A percentile compares a stretch with the other conserved stretches of the same genome.
Conservation (phyloP, 192 early-diverging fungal species). For the Dimargaris cristalligena region DNA sequence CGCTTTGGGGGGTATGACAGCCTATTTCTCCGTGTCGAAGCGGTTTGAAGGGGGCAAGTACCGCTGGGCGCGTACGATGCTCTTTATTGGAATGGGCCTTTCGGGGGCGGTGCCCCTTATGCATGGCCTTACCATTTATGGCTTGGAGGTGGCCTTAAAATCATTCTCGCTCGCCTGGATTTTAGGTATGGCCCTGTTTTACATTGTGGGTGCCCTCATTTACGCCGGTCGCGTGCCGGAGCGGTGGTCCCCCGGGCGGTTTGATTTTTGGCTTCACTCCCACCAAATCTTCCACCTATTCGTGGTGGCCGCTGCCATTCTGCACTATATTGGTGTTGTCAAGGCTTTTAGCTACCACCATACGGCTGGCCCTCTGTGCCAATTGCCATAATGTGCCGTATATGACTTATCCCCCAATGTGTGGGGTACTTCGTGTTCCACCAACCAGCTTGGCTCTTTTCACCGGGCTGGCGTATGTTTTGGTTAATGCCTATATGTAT, state of each 20-base stretch:
- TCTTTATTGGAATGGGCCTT: slow-evolving; percentile 70
- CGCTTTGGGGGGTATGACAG: slow-evolving; percentile 44
- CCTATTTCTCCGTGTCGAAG: slow-evolving; percentile 37
- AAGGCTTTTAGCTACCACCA: slow-evolving; percentile 32
- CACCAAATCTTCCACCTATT: slow-evolving; percentile 87
- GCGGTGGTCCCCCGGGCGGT: slow-evolving; percentile 63
- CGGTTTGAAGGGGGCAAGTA: slow-evolving; percentile 57
- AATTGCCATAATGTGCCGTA: no score
- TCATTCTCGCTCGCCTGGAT: slow-evolving; percentile 46
- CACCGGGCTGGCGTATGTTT: no score
- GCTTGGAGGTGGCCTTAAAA: slow-evolving; percentile 34
- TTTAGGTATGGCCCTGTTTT: slow-evolving; percentile 54
- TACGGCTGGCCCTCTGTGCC: background rate
- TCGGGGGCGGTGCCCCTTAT: slow-evolving; percentile 52
- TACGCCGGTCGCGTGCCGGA: slow-evolving; percentile 81
- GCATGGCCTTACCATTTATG: slow-evolving; percentile 47
- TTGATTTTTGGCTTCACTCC: slow-evolving; percentile 65
- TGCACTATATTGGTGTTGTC: slow-evolving; percentile 54
- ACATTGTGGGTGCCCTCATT: slow-evolving; percentile 67
- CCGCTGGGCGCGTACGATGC: slow-evolving; percentile 53
- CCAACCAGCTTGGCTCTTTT: no score
- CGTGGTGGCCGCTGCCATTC: slow-evolving; percentile 51
- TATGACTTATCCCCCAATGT: no score
- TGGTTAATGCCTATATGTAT: no score
- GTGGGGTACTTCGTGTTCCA: no score